phyloP scores from a whole-genome alignment of 2,329 filamentous ascomycete species.

The Ceratocystis albifundus region DNA sequence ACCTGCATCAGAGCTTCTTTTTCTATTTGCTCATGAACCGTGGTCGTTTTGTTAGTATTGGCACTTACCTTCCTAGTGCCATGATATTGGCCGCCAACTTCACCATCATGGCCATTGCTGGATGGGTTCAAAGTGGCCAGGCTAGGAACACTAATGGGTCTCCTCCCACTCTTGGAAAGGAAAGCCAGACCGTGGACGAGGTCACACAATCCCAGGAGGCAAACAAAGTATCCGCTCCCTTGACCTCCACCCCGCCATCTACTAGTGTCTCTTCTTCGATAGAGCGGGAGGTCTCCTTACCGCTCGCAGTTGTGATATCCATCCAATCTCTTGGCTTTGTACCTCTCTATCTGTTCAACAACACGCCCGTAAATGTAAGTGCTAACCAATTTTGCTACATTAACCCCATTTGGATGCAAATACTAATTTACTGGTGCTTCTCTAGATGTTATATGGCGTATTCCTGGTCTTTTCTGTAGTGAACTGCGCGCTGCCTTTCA shows the following conservation, averaged over 20 bases:
- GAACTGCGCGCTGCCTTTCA: constrained; percentile 45
- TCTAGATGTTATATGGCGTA: constrained; percentile 46
- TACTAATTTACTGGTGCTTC: constrained; percentile 12
- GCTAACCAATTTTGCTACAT: neutral
- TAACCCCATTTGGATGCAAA: neutral
- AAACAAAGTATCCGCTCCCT: neutral
- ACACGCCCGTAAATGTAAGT: constrained; percentile 53
- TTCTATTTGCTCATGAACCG: constrained; percentile 91
- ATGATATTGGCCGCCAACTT: constrained; percentile 94
- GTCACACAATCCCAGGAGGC: neutral
- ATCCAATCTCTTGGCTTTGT: constrained; percentile 67
- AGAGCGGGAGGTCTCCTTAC: constrained; percentile 59
- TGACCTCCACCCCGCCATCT: neutral
- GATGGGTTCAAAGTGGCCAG: constrained; percentile 85
- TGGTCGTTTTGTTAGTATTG: constrained; percentile 92
- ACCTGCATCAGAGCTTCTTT: constrained; percentile 98
- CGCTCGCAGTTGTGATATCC: constrained; percentile 58
- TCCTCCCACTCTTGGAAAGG: neutral
- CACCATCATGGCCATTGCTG: constrained; percentile 81
- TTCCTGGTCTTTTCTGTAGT: constrained; percentile 47
- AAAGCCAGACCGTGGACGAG: constrained; percentile 26
- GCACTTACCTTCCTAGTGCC: constrained; percentile 92
- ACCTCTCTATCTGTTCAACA: constrained; percentile 80
- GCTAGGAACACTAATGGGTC: neutral
- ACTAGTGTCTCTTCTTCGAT: constrained; percentile 26